Conservation (phyloP, 176 grass and related monocot species). For the Zea luxurians region DNA sequence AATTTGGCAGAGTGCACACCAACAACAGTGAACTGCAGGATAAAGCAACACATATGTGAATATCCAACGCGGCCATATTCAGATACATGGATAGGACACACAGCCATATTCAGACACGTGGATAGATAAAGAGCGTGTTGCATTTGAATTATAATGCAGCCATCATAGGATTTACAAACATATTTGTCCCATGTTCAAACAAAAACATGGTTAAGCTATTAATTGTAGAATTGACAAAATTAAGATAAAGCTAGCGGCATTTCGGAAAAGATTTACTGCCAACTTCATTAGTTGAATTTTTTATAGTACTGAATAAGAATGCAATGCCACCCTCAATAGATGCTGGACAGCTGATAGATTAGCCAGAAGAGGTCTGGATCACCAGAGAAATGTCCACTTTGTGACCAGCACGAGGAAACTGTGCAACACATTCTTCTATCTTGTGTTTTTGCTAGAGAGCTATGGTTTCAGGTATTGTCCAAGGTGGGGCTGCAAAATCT, state of each 20-base stretch:
- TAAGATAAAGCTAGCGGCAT: not conserved
- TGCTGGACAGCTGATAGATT: too few relatives aligned
- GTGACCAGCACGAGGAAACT: too few relatives aligned
- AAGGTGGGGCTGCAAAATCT: too few relatives aligned
- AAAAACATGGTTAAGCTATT: slow-evolving; percentile 4
- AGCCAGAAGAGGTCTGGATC: too few relatives aligned
- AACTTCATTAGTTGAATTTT: not conserved
- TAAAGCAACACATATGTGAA: slow-evolving; percentile 26
- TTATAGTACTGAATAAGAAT: not conserved
- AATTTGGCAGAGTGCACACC: slow-evolving; percentile 99
- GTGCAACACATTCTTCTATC: too few relatives aligned
- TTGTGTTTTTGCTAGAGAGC: too few relatives aligned
- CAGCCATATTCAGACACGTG: slow-evolving; percentile 15
- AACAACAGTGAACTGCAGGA: slow-evolving; percentile 89
- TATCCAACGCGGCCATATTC: slow-evolving; percentile 22
- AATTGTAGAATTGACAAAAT: not conserved
- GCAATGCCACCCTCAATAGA: not conserved
- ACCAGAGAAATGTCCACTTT: too few relatives aligned
- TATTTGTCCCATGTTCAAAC: not conserved
- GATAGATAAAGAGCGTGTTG: not conserved
- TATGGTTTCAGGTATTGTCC: too few relatives aligned
- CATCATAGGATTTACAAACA: not conserved
- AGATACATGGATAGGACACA: slow-evolving; percentile 17
- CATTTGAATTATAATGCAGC: slow-evolving; percentile 3
- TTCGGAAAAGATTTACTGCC: not conserved